Conservation (phyloP, 163 green algal genomes). For the Trebouxiophyceae sp. region DNA sequence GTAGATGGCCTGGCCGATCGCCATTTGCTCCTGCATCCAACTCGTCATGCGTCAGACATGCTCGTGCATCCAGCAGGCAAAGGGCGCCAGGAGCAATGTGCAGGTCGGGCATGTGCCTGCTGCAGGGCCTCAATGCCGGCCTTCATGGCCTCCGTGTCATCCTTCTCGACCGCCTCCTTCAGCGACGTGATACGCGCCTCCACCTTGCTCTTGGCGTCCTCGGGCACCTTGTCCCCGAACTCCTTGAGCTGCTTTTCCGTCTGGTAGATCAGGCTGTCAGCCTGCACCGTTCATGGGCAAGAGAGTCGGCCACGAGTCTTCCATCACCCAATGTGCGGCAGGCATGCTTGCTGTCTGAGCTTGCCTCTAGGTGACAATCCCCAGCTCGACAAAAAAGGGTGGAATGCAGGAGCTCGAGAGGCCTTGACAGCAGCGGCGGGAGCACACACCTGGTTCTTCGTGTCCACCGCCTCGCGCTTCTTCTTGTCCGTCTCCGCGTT, state of each 20-base stretch:
- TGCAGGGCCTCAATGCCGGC: slow-evolving; percentile 75
- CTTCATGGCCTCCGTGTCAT: slow-evolving; percentile 87
- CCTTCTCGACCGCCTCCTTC: slow-evolving; percentile 59
- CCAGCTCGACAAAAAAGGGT: too few relatives aligned
- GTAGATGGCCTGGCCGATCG: slow-evolving; percentile 92
- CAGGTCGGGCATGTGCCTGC: too few relatives aligned
- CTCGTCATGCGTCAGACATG: too few relatives aligned
- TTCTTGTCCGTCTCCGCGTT: slow-evolving; percentile 90
- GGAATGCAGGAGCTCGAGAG: too few relatives aligned
- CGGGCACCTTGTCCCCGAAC: slow-evolving; percentile 90
- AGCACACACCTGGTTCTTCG: slow-evolving; percentile 90
- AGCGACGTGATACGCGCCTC: slow-evolving; percentile 76
- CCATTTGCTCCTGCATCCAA: slow-evolving; percentile 42
- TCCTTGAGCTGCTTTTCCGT: slow-evolving; percentile 99
- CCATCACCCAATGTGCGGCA: too few relatives aligned
- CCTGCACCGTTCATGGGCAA: too few relatives aligned
- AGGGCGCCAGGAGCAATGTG: too few relatives aligned
- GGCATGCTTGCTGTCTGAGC: too few relatives aligned
- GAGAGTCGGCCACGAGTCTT: too few relatives aligned
- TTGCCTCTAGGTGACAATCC: too few relatives aligned
- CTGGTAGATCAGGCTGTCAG: slow-evolving; percentile 94
- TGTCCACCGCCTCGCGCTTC: slow-evolving; percentile 87
- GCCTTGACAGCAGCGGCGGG: too few relatives aligned
- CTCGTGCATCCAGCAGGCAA: too few relatives aligned
- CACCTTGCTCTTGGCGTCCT: slow-evolving; percentile 85